phyloP scores from a whole-genome alignment of 129 eudicot genomes.

The Ambrosia trifida region DNA sequence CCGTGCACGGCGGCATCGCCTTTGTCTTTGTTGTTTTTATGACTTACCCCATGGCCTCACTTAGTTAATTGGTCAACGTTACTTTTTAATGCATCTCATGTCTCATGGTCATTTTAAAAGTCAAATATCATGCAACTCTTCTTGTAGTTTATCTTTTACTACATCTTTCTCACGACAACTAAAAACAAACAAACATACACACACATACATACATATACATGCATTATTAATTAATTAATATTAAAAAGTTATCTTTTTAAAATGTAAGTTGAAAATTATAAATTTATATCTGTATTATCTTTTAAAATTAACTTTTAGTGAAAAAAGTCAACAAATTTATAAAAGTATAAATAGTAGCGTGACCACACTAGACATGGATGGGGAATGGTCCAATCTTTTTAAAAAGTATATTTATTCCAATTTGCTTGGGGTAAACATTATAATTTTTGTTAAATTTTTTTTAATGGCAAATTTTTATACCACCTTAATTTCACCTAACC shows the following conservation, averaged over 20 bases:
- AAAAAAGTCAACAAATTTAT: conserved; percentile 3
- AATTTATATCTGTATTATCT: background rate
- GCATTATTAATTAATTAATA: background rate
- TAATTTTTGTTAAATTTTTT: background rate
- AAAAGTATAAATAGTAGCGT: background rate
- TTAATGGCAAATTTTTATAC: no score
- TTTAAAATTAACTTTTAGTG: background rate
- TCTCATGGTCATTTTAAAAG: conserved; percentile 17
- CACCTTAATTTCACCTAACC: no score
- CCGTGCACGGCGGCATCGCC: conserved; percentile 54
- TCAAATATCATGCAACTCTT: conserved; percentile 25
- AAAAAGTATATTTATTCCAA: background rate
- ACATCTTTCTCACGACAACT: conserved; percentile 22
- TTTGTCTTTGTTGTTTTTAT: conserved; percentile 29
- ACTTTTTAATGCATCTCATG: conserved; percentile 18
- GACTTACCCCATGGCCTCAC: conserved; percentile 17
- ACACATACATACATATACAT: background rate
- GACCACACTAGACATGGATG: background rate
- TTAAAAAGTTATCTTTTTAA: background rate
- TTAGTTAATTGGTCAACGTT: conserved; percentile 33
- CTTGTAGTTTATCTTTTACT: background rate
- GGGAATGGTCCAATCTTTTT: background rate
- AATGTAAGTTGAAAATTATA: background rate
- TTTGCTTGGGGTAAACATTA: background rate
- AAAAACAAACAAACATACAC: conserved; percentile 12